Base-by-base conservation (phyloP, 768 basidiomycete species). In the Boletus bicolor region DNA sequence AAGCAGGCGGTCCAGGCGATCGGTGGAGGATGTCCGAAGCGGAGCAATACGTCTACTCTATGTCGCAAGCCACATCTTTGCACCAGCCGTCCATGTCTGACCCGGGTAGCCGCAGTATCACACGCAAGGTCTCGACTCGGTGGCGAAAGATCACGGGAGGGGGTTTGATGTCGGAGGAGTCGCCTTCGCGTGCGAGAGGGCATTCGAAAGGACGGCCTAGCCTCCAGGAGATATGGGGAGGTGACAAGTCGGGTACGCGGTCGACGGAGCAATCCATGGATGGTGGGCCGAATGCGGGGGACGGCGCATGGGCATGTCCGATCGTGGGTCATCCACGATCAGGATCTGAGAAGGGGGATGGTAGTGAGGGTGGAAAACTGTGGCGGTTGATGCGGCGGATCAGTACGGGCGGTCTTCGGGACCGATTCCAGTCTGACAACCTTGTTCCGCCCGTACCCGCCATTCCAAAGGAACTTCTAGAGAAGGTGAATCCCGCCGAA, bases 341-440 rank as follows among this genome's bases (percentile, higher is more conserved):
- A 19, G 53, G 38, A n/a, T 51, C 62, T 43, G 66, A 62, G 8
- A 60, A 58, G n/a, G 51, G 17, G 21, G 58, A 55, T 1, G 48
- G 36, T 14, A 44, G 45, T 6, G 73, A 76, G 6, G 73, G 77
- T 7, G 75, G 74, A 47, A 82, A 76, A 61, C 68, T 88, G 2
- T 88, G 85, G 85, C 85, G 78, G 68, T 65, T 90, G 49, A 77
- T 89, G 77, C 88, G 86, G 68, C 77, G 84, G 39, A 81, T 90
- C 56, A 87, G 85, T 56, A 79, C 82, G 0, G 82, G 84, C 8
- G 83, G 77, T 9, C 68, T 88, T 42, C 78, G 83, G 53, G 87
- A 88, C 17, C 82, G 77, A 61, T 65, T 58, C 38, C 55, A 53
- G 30, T 51, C 54, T 12, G 59, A 61, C 28, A 60, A 64, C 11